Evolutionary conservation across 2,329 filamentous ascomycete genomes (phyloP).

Genomic region (Diaporthe longicolla): DNA sequence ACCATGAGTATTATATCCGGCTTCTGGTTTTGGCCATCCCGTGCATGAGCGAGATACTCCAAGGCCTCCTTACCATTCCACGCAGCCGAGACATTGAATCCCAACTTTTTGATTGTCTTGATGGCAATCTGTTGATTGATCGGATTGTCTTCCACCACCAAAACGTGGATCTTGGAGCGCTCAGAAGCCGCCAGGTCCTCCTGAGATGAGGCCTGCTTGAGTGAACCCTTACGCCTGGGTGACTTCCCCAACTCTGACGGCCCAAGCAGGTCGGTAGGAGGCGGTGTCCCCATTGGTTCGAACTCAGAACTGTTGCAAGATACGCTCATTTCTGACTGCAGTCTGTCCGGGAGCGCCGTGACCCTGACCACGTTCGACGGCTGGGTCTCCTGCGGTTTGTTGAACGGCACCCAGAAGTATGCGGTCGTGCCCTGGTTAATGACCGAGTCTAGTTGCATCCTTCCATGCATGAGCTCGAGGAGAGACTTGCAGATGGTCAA

Average conservation of each 20-base stretch:
- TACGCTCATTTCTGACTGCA: slow-evolving; percentile 74
- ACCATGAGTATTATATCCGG: slow-evolving; percentile 83
- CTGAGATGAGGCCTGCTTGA: slow-evolving; percentile 51
- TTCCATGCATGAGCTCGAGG: slow-evolving; percentile 83
- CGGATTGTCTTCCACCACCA: slow-evolving; percentile 85
- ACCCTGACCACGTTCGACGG: slow-evolving; percentile 70
- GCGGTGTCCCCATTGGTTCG: slow-evolving; percentile 62
- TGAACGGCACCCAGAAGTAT: slow-evolving; percentile 83
- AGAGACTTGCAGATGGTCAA: slow-evolving; percentile 87
- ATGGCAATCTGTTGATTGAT: slow-evolving; percentile 64
- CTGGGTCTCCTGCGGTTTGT: slow-evolving; percentile 70
- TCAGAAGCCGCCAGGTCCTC: slow-evolving; percentile 69
- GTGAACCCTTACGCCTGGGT: slow-evolving; percentile 53
- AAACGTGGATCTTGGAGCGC: slow-evolving; percentile 74
- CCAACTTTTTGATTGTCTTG: slow-evolving; percentile 80
- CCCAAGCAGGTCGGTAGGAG: slow-evolving; percentile 44
- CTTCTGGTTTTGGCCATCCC: slow-evolving; percentile 63
- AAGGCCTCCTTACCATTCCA: slow-evolving; percentile 87
- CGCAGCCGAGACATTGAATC: slow-evolving; percentile 78
- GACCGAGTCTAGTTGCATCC: slow-evolving; percentile 78
- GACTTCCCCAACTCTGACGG: slow-evolving; percentile 47
- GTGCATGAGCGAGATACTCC: slow-evolving; percentile 75
- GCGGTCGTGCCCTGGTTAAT: slow-evolving; percentile 79
- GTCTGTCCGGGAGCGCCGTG: slow-evolving; percentile 75
- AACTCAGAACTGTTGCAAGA: slow-evolving; percentile 78